phyloP scores from a whole-genome alignment of 805 yeast species.

The Kodamaea fukazawae region DNA sequence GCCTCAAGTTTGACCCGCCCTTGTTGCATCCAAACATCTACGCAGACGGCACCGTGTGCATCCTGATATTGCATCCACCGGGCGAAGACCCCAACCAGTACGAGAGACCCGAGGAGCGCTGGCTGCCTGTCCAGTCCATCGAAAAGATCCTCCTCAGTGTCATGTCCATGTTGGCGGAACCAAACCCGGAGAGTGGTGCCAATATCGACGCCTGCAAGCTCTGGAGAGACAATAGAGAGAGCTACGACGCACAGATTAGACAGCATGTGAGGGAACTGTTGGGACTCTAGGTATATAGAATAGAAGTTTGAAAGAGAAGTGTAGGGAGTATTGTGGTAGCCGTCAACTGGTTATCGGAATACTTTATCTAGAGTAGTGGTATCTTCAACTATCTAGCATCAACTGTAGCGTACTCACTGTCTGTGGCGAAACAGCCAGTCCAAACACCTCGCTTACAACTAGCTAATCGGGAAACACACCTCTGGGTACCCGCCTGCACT shows the following conservation, averaged over 20 bases:
- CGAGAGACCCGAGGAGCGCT: conserved; percentile 92
- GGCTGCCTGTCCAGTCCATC: conserved; percentile 98
- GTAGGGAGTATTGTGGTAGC: no score
- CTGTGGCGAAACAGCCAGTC: no score
- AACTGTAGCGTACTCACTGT: no score
- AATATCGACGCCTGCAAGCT: conserved; percentile 76
- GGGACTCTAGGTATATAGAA: conserved; percentile 48
- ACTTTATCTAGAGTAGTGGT: no score
- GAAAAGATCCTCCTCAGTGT: conserved; percentile 93
- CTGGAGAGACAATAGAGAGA: conserved; percentile 82
- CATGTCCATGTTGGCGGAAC: conserved; percentile 95
- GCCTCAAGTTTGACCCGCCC: conserved; percentile 71
- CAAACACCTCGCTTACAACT: no score
- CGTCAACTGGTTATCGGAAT: no score
- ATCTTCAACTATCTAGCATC: no score
- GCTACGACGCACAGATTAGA: conserved; percentile 63
- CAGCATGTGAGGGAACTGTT: conserved; percentile 66
- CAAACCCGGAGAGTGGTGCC: conserved; percentile 95
- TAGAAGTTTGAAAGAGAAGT: no score
- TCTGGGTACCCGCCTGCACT: no score
- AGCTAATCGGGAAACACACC: no score
- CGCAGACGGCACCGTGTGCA: conserved; percentile 93
- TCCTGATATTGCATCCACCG: conserved; percentile 90
- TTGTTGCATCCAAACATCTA: conserved; percentile 92
- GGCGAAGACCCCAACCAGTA: conserved; percentile 97